phyloP scores from a whole-genome alignment of 805 yeast species.

The Candida ipomoeae region DNA sequence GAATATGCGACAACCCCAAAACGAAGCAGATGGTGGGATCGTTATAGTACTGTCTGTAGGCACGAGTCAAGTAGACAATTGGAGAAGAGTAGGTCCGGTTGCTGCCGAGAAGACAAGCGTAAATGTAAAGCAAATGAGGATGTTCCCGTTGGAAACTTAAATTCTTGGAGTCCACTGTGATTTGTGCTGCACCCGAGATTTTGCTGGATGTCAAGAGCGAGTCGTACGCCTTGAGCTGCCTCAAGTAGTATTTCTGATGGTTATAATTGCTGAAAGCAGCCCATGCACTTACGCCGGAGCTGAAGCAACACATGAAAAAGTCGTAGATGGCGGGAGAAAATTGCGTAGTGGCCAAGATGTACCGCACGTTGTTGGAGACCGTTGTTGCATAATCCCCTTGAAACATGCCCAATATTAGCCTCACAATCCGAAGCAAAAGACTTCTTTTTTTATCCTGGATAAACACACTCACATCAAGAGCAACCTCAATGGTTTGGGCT shows the following conservation, averaged over 20 bases:
- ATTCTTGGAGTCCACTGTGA: conserved; percentile 50
- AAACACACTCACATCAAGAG: conserved; percentile 76
- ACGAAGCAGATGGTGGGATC: conserved; percentile 79
- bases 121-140: conserved; percentile 72
- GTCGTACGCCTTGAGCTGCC: conserved; percentile 89
- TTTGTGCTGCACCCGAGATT: conserved; percentile 76
- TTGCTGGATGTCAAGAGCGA: conserved; percentile 49
- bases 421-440: conserved; percentile 58
- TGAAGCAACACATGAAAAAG: conserved; percentile 62
- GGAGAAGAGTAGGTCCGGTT: conserved; percentile 82
- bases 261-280: conserved; percentile 69
- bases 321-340: conserved; percentile 68
- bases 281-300: conserved; percentile 56
- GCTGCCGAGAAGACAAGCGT: conserved; percentile 74
- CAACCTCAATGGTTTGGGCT: conserved; percentile 57
- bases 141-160: conserved; percentile 37
- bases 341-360: conserved; percentile 62
- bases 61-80: conserved; percentile 68
- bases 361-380: conserved; percentile 57
- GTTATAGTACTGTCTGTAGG: conserved; percentile 59
- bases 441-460: conserved; percentile 58
- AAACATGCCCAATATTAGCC: conserved; percentile 52
- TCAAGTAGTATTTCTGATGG: conserved; percentile 83
- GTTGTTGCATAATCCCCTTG: conserved; percentile 47
- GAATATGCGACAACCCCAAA: conserved; percentile 77